Evolutionary conservation across 1,284 basidiomycete genomes (phyloP).

Genomic region (Marasmius oreades): DNA sequence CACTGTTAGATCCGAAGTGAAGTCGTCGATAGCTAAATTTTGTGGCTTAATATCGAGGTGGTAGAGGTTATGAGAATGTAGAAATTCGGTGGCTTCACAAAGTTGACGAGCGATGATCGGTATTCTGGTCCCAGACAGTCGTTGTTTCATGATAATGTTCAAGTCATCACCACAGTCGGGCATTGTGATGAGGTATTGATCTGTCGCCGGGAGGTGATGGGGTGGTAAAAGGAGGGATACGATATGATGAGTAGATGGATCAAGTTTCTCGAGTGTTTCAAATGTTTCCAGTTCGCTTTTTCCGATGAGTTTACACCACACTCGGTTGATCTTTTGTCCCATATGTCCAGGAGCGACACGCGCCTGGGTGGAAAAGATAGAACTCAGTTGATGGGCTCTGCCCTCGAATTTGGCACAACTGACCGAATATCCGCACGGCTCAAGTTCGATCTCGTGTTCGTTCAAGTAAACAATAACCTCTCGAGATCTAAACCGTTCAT

Average conservation of each 20-base stretch:
- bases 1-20: neutral
- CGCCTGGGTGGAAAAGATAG: neutral
- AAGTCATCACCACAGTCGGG: neutral
- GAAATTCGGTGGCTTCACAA: neutral
- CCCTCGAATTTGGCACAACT: neutral
- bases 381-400: neutral
- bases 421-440: neutral
- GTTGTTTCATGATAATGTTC: neutral
- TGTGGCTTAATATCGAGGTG: neutral
- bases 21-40: neutral
- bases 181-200: neutral
- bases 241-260: neutral
- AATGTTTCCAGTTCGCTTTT: neutral
- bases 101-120: neutral
- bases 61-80: neutral
- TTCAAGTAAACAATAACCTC: neutral
- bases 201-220: neutral
- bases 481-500: too few relatives aligned
- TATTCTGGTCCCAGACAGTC: neutral
- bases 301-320: neutral
- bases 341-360: neutral
- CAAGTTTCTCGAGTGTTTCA: neutral
- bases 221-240: neutral
- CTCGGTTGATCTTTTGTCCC: neutral
- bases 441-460: neutral